Evolutionary conservation across 179 eudicot genomes (phyloP), one percentile per base, ranked within the genome.

Genomic region (Pouteria campechiana): DNA sequence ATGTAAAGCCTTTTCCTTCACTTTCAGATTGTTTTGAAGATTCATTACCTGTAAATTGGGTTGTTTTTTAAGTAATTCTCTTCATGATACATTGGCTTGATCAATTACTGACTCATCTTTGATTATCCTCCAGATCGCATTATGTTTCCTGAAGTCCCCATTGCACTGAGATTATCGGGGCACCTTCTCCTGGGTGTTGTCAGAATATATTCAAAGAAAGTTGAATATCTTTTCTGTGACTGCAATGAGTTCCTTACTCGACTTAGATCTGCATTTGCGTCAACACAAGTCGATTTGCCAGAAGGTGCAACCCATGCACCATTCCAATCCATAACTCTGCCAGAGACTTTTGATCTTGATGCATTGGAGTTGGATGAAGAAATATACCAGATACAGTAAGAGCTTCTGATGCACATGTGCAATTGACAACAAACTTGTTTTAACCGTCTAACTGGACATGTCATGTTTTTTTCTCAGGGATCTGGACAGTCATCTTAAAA

Each of bases 101-200:
- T n/a, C n/a, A n/a, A n/a, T n/a, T n/a, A n/a, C n/a, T n/a, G n/a
- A n/a, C n/a, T n/a, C n/a, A n/a, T n/a, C n/a, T n/a, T n/a, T n/a
- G n/a, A n/a, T n/a, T n/a, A n/a, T n/a, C 4, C 44, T 41, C 13
- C 49, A 92, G 99, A 87, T 33, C 55, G 74, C 24, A 92, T 92
- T 31, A 73, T 87, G 64, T 63, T 20, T 39, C 99, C 99, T 14
- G 88, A 71, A 56, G 85, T 83, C n/a, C 99, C 99, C 8, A 75
- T 92, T 45, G 96, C 99, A 0, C 70, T 92, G 29, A 77, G 96
- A 64, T 72, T 80, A 85, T 83, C 82, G 5, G 76, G 92, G 4
- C 88, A 92, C 72, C 93, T 92, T 41, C 72, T 92, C 21, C 58
- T 92, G 33, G 99, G 99, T 3, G 75, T 77, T 47, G 82, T 73